Evolutionary conservation across 495 filamentous ascomycete genomes (phyloP).

Genomic region (Collariella sp.): DNA sequence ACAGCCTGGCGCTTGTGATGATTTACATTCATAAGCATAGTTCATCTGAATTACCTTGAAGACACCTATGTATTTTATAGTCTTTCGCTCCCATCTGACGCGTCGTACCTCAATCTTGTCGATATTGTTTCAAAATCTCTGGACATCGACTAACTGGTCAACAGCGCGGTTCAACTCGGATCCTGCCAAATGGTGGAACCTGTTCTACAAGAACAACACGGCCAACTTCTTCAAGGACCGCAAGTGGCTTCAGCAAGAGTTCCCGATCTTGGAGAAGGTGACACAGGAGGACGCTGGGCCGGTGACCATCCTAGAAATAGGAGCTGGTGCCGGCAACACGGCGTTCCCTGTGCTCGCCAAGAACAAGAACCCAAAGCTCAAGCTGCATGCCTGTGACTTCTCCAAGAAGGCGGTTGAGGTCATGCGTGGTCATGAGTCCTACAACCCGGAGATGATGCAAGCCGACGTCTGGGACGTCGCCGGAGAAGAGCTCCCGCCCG

Average conservation of each 20-base stretch:
- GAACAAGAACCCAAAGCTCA: slow-evolving; percentile 72
- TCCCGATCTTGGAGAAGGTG: slow-evolving; percentile 68
- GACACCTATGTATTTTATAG: slow-evolving; percentile 43
- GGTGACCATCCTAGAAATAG: slow-evolving; percentile 72
- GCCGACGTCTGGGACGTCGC: slow-evolving; percentile 93
- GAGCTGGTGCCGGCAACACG: slow-evolving; percentile 92
- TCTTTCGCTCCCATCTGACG: slow-evolving; percentile 62
- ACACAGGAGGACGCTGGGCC: slow-evolving; percentile 54
- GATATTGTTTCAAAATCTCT: neutral
- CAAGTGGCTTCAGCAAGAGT: slow-evolving; percentile 94
- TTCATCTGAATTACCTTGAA: slow-evolving; percentile 51
- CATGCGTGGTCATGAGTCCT: slow-evolving; percentile 61
- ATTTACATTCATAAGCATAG: slow-evolving; percentile 51
- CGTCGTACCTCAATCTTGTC: slow-evolving; percentile 5
- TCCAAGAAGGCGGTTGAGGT: slow-evolving; percentile 83
- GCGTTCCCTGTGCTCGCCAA: slow-evolving; percentile 77
- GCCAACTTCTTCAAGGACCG: slow-evolving; percentile 97
- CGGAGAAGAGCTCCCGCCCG: slow-evolving; percentile 59
- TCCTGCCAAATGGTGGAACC: slow-evolving; percentile 92
- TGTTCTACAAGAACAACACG: slow-evolving; percentile 92
- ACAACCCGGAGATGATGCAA: slow-evolving; percentile 55
- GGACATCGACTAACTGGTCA: slow-evolving; percentile 27
- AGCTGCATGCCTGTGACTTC: slow-evolving; percentile 87
- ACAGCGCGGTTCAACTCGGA: slow-evolving; percentile 71
- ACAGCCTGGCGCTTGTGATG: slow-evolving; percentile 38